Conservation (phyloP, 2,329 filamentous ascomycete genomes). For the Malbranchea zuffiana region DNA sequence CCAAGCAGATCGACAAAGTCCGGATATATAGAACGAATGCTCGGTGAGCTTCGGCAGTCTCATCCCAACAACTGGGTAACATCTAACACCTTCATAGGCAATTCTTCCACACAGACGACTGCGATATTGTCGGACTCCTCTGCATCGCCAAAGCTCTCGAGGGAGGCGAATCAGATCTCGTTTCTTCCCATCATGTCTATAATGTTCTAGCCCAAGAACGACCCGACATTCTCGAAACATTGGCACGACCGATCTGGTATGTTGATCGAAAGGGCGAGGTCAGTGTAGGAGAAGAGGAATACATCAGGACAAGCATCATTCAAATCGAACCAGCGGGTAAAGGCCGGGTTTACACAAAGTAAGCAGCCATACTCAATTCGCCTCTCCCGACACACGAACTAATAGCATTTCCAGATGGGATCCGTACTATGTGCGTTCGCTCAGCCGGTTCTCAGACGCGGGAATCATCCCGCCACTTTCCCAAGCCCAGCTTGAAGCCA, state of each 20-base stretch:
- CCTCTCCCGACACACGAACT: constrained; percentile 11
- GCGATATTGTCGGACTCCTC: constrained; percentile 70
- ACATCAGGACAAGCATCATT: constrained; percentile 60
- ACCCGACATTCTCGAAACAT: constrained; percentile 64
- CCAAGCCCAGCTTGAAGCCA: constrained; percentile 55
- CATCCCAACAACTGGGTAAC: neutral
- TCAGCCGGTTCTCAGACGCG: constrained; percentile 60
- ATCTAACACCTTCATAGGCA: constrained; percentile 39
- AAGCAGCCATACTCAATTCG: constrained; percentile 15
- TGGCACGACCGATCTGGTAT: constrained; percentile 76
- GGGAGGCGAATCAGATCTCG: constrained; percentile 76
- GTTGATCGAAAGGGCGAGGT: constrained; percentile 85
- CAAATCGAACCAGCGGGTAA: constrained; percentile 62
- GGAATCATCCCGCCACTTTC: constrained; percentile 65
- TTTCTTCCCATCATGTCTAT: constrained; percentile 68
- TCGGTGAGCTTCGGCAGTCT: constrained; percentile 30
- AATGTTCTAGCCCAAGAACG: constrained; percentile 64
- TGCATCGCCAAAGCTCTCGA: constrained; percentile 68
- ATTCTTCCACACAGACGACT: constrained; percentile 77
- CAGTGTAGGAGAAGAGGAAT: constrained; percentile 61
- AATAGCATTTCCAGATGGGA: constrained; percentile 49
- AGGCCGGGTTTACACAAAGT: constrained; percentile 63
- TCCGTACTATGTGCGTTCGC: constrained; percentile 72
- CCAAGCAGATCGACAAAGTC: constrained; percentile 70
- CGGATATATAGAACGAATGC: constrained; percentile 85